Percentiles rank a stretch among this genome's conserved stretches.
Conservation (phyloP, 2,329 filamentous ascomycete species). For the Trichoderma cornu-damae region DNA sequence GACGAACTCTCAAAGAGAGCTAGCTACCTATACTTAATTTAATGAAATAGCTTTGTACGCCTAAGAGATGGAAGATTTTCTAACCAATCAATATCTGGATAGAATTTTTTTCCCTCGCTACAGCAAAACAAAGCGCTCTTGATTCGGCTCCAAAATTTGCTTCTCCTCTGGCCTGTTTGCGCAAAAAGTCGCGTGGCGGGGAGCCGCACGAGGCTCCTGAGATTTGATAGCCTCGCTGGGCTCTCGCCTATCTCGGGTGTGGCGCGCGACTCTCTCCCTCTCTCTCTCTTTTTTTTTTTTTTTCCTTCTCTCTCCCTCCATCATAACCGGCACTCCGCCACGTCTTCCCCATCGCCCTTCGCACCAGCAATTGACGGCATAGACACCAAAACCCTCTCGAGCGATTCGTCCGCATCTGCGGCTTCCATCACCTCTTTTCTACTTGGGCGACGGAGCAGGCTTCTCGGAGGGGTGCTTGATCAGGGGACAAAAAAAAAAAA, state of each 20-base stretch:
- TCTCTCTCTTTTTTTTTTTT: too few species aligned
- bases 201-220: slow-evolving; percentile 6
- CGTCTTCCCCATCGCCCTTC: neutral
- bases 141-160: neutral
- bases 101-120: neutral
- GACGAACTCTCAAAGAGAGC: slow-evolving; percentile 16
- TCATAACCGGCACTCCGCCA: slow-evolving; percentile 3
- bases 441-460: neutral
- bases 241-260: neutral
- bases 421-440: neutral
- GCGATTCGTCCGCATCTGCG: neutral
- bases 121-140: neutral
- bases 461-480: neutral
- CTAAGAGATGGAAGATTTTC: neutral
- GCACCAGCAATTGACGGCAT: neutral
- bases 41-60: slow-evolving; percentile 10
- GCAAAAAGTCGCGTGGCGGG: slow-evolving; percentile 9
- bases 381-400: neutral
- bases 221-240: slow-evolving; percentile 14
- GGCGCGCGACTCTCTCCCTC: slow-evolving; percentile 9
- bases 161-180: neutral
- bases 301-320: slow-evolving; percentile 1
- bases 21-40: slow-evolving; percentile 12
- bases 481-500: too few species aligned
- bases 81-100: too few species aligned